Evolutionary conservation across 2,329 filamentous ascomycete species (phyloP), one percentile per base, ranked within the genome.

Genomic region (Neonectria hederae): DNA sequence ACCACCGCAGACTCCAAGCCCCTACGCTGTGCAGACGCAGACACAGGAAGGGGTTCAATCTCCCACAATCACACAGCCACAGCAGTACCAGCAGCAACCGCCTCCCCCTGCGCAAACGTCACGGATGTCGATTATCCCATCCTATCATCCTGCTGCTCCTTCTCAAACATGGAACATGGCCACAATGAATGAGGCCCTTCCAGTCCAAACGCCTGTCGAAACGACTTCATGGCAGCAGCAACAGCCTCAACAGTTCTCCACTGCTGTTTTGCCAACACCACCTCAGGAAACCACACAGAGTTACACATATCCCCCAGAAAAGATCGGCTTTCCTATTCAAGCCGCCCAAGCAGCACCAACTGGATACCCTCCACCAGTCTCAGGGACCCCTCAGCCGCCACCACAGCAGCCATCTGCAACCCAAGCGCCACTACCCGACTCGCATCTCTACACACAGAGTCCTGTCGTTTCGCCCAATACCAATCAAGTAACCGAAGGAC

Each of bases 181-280:
- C 1, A 45, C 65, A 0, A 61, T 72, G 38, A 56, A 53, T 9
- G 51, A 62, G 0, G 66, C 70, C 6, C 70, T 72, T 5, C 70
- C 69, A 14, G 17, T 19, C 0, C 17, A 53, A 1, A 53, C 49
- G 0, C n/a, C 60, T 5, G 21, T 17, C 0, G 3, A 42, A 0
- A 9, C 38, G 0, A 8, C 42, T 10, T n/a, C 46, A 0, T 55
- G 52, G 17, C 61, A 63, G 13, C 52, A 48, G 0, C 43, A 38
- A 1, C 54, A 56, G 10, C 1, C 6, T 0, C 58, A 42, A 4
- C 55, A 56, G 9, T 19, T 43, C 1, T 4, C 40, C 0, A 32
- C 7, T 5, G 10, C 22, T 6, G 2, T 28, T 32, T 51, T 24
- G 14, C 28, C 26, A 11, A 26, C 43, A 30, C 32, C 59, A 3